Percentiles rank a stretch among this genome's conserved stretches.
Conservation (phyloP, 2,329 filamentous ascomycete species). For the Exserohilum rostratum region DNA sequence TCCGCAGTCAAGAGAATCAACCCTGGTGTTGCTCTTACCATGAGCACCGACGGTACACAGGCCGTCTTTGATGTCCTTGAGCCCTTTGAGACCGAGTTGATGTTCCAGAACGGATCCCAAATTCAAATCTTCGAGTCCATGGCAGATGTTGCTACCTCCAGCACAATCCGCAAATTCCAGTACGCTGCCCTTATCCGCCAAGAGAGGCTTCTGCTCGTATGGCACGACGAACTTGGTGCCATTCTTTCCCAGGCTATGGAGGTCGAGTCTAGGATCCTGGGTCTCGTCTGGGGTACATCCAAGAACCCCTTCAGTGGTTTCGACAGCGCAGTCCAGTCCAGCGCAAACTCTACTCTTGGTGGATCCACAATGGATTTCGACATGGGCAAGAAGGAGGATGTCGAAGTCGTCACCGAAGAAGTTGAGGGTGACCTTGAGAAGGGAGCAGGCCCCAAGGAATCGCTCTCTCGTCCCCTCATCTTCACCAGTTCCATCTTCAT, state of each 20-base stretch:
- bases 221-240: conserved; percentile 78
- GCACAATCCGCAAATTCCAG: conserved; percentile 74
- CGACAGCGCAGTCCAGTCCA: conserved; percentile 40
- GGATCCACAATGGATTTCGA: conserved; percentile 25
- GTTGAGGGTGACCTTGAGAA: conserved; percentile 37
- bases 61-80: conserved; percentile 53
- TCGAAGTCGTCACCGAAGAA: conserved; percentile 22
- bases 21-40: conserved; percentile 56
- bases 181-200: conserved; percentile 78
- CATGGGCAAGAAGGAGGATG: conserved; percentile 14
- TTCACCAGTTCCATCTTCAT: conserved; percentile 62
- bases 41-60: conserved; percentile 56
- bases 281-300: conserved; percentile 64
- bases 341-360: conserved; percentile 35
- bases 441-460: conserved; percentile 45
- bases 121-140: conserved; percentile 57
- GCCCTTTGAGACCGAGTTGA: conserved; percentile 52
- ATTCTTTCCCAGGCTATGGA: conserved; percentile 70
- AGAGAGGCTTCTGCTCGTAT: conserved; percentile 74
- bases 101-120: conserved; percentile 50
- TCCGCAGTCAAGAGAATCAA: conserved; percentile 55
- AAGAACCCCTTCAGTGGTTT: conserved; percentile 53
- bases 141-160: conserved; percentile 48
- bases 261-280: conserved; percentile 77
- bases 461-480: conserved; percentile 53